Conservation (phyloP, 1,284 basidiomycete genomes). For the Taiwanofungus camphoratus region DNA sequence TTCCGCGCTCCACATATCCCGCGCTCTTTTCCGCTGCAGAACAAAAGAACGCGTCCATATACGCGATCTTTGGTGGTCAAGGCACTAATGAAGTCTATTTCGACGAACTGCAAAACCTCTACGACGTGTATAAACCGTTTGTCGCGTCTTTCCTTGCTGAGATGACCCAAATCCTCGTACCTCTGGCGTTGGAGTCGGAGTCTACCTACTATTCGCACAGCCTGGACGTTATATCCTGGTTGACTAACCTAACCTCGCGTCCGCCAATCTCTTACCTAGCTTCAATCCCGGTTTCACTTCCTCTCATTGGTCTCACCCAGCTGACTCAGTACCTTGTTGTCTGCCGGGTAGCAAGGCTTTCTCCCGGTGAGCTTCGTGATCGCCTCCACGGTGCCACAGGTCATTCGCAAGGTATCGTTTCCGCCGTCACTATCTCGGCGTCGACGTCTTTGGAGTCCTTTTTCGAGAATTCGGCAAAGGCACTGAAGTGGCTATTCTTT, state of each 20-base stretch:
- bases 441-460: slow-evolving; percentile 76
- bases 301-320: slow-evolving; percentile 94
- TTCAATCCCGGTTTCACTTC: slow-evolving; percentile 92
- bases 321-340: slow-evolving; percentile 88
- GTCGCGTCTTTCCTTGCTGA: slow-evolving; percentile 66
- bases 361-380: slow-evolving; percentile 75
- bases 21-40: slow-evolving; percentile 73
- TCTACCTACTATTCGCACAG: slow-evolving; percentile 76
- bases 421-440: slow-evolving; percentile 83
- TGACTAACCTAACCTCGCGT: slow-evolving; percentile 61
- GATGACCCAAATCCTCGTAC: slow-evolving; percentile 64
- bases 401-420: slow-evolving; percentile 95
- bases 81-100: slow-evolving; percentile 98
- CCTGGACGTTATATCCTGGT: slow-evolving; percentile 82
- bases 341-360: slow-evolving; percentile 68
- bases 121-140: slow-evolving; percentile 87
- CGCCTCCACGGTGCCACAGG: slow-evolving; percentile 87
- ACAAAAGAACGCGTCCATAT: slow-evolving; percentile 74
- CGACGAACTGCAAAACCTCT: slow-evolving; percentile 89
- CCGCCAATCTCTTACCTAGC: slow-evolving; percentile 88
- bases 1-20: slow-evolving; percentile 63
- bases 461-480: slow-evolving; percentile 73
- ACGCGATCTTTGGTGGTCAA: slow-evolving; percentile 97
- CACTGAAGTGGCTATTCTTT: slow-evolving; percentile 89
- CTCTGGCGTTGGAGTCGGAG: slow-evolving; percentile 63